phyloP scores from a whole-genome alignment of 768 basidiomycete species.

The Termitomyces sp. region DNA sequence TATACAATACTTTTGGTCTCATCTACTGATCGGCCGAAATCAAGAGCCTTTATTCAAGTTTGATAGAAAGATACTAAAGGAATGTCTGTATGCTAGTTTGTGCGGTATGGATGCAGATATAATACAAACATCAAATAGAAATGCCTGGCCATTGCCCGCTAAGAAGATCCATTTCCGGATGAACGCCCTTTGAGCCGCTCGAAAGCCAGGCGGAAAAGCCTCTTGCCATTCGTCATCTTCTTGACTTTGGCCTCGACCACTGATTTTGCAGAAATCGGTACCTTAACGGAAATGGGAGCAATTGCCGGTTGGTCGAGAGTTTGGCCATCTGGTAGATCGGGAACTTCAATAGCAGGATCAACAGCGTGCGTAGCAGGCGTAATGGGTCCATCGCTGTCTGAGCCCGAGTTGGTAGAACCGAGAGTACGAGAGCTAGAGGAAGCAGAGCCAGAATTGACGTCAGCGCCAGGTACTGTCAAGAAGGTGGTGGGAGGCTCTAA shows the following conservation, averaged over 20 bases:
- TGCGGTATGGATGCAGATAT: neutral
- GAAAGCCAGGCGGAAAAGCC: slow-evolving; percentile 35
- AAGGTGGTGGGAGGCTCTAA: slow-evolving; percentile 1
- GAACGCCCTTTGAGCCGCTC: slow-evolving; percentile 11
- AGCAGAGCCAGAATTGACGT: slow-evolving; percentile 6
- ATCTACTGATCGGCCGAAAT: neutral
- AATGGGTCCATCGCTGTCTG: slow-evolving; percentile 42
- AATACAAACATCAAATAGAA: neutral
- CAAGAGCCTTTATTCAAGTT: neutral
- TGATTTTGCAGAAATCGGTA: neutral
- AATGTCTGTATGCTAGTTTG: slow-evolving; percentile 8
- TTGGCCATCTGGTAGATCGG: slow-evolving; percentile 37
- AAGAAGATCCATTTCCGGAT: slow-evolving; percentile 9
- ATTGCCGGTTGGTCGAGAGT: slow-evolving; percentile 25
- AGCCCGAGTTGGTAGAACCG: slow-evolving; percentile 24
- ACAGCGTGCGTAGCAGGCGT: slow-evolving; percentile 42
- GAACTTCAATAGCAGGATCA: slow-evolving; percentile 38
- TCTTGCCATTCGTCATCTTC: slow-evolving; percentile 23
- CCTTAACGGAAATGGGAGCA: neutral
- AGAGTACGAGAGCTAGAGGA: slow-evolving; percentile 15
- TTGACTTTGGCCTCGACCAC: slow-evolving; percentile 11
- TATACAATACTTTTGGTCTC: too few species aligned
- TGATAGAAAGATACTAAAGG: neutral
- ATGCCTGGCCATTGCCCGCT: neutral
- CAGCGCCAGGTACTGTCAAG: slow-evolving; percentile 12